Evolutionary conservation across 768 basidiomycete genomes (phyloP).

Genomic region (Rhodotorula babjevae): DNA sequence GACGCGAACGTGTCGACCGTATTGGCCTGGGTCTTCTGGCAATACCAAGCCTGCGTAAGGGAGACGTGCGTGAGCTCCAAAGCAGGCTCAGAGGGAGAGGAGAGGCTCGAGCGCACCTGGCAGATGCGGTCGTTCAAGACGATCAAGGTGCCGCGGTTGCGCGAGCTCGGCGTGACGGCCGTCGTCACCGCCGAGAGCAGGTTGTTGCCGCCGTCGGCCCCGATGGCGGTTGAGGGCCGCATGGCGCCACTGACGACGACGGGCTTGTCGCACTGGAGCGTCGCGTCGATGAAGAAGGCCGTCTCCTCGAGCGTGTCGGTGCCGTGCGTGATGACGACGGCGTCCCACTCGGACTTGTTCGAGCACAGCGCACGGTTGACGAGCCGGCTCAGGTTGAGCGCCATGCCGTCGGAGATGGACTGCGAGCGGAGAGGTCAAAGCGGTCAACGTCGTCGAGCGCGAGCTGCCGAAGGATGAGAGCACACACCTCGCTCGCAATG

Average conservation of each 20-base stretch:
- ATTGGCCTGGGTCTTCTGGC: constrained; percentile 41
- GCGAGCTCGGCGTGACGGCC: constrained; percentile 20
- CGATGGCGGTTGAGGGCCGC: constrained; percentile 46
- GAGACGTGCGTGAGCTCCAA: too few species aligned
- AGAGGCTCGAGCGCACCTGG: neutral
- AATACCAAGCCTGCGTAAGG: constrained; percentile 40
- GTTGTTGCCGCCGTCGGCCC: constrained; percentile 40
- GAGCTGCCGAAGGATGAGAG: neutral
- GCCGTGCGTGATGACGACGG: constrained; percentile 25
- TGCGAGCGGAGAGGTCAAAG: neutral
- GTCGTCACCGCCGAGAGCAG: constrained; percentile 43
- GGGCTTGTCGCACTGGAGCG: constrained; percentile 44
- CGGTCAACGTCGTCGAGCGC: neutral
- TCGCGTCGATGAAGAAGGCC: constrained; percentile 45
- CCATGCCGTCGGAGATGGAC: constrained; percentile 15
- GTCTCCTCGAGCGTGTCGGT: constrained; percentile 46
- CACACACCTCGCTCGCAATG: constrained; percentile 14
- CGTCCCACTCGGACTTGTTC: constrained; percentile 38
- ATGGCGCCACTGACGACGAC: constrained; percentile 47
- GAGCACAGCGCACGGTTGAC: constrained; percentile 42
- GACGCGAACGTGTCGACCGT: constrained; percentile 46
- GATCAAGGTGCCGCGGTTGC: constrained; percentile 42
- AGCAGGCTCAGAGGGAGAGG: too few species aligned
- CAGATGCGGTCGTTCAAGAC: constrained; percentile 47
- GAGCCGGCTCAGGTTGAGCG: constrained; percentile 15